A percentile compares a stretch with the other conserved stretches of the same genome.
Conservation (phyloP, 129 eudicot genomes). For the Flaveria sonorensis region DNA sequence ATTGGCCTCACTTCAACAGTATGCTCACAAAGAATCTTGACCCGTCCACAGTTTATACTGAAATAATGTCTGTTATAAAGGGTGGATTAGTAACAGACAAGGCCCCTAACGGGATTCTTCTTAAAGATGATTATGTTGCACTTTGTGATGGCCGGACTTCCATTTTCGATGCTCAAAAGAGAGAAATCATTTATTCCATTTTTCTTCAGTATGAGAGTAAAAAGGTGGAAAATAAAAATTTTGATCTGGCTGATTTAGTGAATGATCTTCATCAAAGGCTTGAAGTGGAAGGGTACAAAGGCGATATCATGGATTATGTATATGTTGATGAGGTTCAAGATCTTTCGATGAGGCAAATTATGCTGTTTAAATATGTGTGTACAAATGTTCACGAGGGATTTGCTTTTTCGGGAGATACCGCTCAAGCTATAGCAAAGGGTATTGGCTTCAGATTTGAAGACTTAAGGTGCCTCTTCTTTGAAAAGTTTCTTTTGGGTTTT, state of each 20-base stretch:
- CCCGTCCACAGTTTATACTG: constrained; percentile 69
- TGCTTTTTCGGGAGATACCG: constrained; percentile 81
- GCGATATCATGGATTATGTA: constrained; percentile 67
- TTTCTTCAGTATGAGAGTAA: constrained; percentile 61
- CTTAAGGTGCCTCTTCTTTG: constrained; percentile 56
- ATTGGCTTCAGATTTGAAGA: constrained; percentile 80
- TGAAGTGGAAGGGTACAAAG: constrained; percentile 37
- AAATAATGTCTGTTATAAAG: constrained; percentile 77
- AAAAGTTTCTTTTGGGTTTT: constrained; percentile 47
- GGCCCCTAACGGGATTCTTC: constrained; percentile 30
- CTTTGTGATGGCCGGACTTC: constrained; percentile 54
- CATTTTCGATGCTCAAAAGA: constrained; percentile 39
- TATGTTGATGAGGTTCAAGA: constrained; percentile 91
- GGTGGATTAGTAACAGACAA: constrained; percentile 53
- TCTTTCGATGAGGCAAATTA: constrained; percentile 67
- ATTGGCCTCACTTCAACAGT: constrained; percentile 70
- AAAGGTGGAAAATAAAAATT: constrained; percentile 54
- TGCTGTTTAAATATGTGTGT: constrained; percentile 67
- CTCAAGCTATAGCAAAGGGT: constrained; percentile 86
- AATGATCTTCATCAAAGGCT: constrained; percentile 71
- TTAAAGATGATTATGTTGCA: constrained; percentile 46
- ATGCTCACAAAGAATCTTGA: constrained; percentile 55
- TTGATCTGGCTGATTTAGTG: constrained; percentile 80
- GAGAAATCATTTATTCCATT: constrained; percentile 50
- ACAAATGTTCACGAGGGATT: constrained; percentile 76